Conservation (phyloP, 73 alveolate genomes). For the Paramecium pentaurelia region DNA sequence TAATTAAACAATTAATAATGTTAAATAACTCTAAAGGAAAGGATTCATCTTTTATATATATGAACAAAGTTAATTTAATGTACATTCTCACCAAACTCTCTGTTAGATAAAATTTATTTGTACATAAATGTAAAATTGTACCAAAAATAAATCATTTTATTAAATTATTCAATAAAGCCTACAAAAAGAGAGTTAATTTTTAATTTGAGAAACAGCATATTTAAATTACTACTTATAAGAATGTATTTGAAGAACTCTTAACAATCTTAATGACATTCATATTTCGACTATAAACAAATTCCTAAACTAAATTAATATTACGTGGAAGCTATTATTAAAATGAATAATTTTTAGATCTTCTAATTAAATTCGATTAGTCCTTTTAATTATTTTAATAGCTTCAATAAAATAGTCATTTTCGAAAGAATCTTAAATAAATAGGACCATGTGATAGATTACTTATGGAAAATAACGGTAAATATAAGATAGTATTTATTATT, state of each 20-base stretch:
- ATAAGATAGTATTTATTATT: not conserved
- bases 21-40: not conserved
- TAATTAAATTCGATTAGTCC: not conserved
- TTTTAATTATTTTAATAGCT: not conserved
- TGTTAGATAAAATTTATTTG: not conserved
- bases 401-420: not conserved
- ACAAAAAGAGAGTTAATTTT: not conserved
- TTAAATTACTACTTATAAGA: not conserved
- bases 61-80: not conserved
- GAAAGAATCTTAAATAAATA: not conserved
- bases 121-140: not conserved
- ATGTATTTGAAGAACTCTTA: not conserved
- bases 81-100: not conserved
- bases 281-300: not conserved
- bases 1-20: not conserved
- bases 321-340: not conserved
- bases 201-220: not conserved
- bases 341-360: not conserved
- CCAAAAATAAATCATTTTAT: not conserved
- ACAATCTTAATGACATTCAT: not conserved
- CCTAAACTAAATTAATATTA: not conserved
- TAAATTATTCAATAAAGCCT: not conserved
- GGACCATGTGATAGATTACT: not conserved
- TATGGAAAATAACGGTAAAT: not conserved
- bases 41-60: not conserved